Evolutionary conservation across 257 asterid genomes (phyloP).

Genomic region (Solanum pimpinellifolium): DNA sequence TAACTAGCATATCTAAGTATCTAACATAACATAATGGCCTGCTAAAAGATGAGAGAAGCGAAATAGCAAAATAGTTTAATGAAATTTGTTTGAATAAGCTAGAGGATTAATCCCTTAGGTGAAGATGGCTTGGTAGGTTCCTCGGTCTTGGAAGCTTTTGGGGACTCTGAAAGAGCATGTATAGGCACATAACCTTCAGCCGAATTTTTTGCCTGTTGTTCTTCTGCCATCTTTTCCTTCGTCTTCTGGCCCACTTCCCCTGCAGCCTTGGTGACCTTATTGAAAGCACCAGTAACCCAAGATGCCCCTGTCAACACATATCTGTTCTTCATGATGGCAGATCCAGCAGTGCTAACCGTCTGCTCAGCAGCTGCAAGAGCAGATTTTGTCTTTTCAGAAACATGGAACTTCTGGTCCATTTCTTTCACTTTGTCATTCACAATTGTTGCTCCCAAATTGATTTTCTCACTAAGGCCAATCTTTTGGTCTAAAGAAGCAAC

Average conservation of each 20-base stretch:
- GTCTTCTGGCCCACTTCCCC: constrained; percentile 61
- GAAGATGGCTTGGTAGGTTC: constrained; percentile 21
- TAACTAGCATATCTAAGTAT: neutral
- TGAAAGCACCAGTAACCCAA: constrained; percentile 61
- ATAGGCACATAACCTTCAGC: constrained; percentile 30
- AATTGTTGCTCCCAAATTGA: constrained; percentile 36
- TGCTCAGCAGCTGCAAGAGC: constrained; percentile 56
- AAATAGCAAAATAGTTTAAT: neutral
- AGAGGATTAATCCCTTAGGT: constrained; percentile 36
- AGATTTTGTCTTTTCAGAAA: constrained; percentile 51
- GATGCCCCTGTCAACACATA: constrained; percentile 46
- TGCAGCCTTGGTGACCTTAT: constrained; percentile 42
- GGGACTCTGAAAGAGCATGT: constrained; percentile 9
- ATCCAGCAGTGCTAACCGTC: constrained; percentile 44
- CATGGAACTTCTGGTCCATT: constrained; percentile 55
- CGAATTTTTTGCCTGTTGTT: constrained; percentile 25
- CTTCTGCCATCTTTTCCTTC: constrained; percentile 43
- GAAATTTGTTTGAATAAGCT: neutral
- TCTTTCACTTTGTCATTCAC: constrained; percentile 55
- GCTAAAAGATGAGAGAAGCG: neutral
- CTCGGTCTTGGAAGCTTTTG: constrained; percentile 14
- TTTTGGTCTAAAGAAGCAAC: constrained; percentile 53
- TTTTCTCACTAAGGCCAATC: constrained; percentile 54
- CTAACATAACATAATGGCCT: neutral
- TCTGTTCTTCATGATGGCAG: constrained; percentile 54